Base-by-base conservation (phyloP, 768 basidiomycete species). In the Termitomyces sp. region DNA sequence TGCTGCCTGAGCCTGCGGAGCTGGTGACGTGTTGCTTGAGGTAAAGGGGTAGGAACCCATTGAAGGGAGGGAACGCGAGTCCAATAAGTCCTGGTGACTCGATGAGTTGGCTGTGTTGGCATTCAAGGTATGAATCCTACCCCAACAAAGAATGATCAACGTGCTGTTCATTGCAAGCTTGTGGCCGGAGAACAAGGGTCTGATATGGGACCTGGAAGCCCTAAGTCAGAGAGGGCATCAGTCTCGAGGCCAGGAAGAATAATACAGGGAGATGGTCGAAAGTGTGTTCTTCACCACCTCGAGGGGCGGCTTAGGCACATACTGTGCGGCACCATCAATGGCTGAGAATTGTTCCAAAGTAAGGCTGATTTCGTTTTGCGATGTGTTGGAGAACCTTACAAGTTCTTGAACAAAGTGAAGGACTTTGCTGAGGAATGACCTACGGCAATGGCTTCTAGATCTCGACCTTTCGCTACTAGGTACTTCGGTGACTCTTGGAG, bases 401-500 rank as follows among this genome's bases (percentile, higher is more conserved):
- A 21, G 14, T 17, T 42, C 12, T 3, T 60, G 55, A 52, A 52
- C 41, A 53, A 27, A 50, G 23, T 23, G 5, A 51, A 43, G 17
- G 23, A 14, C 5, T 19, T 5, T 27, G 30, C 19, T 44, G 55
- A 17, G 28, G 55, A 25, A 48, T 45, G 48, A 46, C 68, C 25
- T 40, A 78, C 78, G 59, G 71, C 68, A 47, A 85, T 71, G 6
- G 83, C 83, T 44, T 84, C 81, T 47, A 73, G 72, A 61, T 86
- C 83, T 41, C 77, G 76, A 25, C 82, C 82, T 62, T 80, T 78
- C 5, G 75, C 76, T 23, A 84, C 70, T 21, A 85, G 75, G 66
- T 79, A 86, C 61, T 86, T 86, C 9, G 84, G 78, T 0, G 81
- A 81, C 63, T 85, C 85, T 62, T 82, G 78, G 52, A 86, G 71